Evolutionary conservation across 139 green algal species (phyloP), one percentile per base, ranked within the genome.

Genomic region (Astrephomene gubernaculifera): DNA sequence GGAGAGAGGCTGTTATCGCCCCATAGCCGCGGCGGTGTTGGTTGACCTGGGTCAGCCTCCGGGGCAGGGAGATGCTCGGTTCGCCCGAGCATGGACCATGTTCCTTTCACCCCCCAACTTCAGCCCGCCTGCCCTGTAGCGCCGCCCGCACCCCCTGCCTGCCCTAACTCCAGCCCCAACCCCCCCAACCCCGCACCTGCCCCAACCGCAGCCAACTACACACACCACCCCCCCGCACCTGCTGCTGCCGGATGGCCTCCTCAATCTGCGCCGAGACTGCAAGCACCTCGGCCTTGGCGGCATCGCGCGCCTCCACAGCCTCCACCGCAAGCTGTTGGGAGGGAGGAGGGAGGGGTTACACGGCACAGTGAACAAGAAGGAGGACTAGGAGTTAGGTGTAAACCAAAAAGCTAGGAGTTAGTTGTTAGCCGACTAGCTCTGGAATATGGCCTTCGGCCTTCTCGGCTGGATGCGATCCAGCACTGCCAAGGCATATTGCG

Each of bases 301-400:
- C 73, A 52, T 87, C 88, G 25, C 21, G n/a, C 5, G 86, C 86
- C 43, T 83, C 86, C 64, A 95, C 93, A 2, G 93, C 93, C 49
- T 83, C 86, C 64, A 95, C 93, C 2, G 93, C 93, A 41, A 95
- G 86, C 90, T 96, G 71, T 52, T 43, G 43, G 25, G 71, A 27
- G 22, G 71, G 43, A 22, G 8, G 45, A 45, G 65, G 25, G 21
- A 43, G n/a, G n/a, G n/a, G n/a, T n/a, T n/a, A n/a, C n/a, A n/a
- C n/a, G n/a, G n/a, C n/a, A n/a, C n/a, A n/a, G n/a, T n/a, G n/a
- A n/a, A n/a, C n/a, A n/a, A n/a, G n/a, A n/a, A n/a, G n/a, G n/a
- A n/a, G n/a, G n/a, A n/a, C n/a, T n/a, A n/a, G n/a, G n/a, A n/a
- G n/a, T n/a, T n/a, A n/a, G n/a, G n/a, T n/a, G n/a, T n/a, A n/a